phyloP scores from a whole-genome alignment of 1,284 basidiomycete species.

The Leccinum griseonigrum region DNA sequence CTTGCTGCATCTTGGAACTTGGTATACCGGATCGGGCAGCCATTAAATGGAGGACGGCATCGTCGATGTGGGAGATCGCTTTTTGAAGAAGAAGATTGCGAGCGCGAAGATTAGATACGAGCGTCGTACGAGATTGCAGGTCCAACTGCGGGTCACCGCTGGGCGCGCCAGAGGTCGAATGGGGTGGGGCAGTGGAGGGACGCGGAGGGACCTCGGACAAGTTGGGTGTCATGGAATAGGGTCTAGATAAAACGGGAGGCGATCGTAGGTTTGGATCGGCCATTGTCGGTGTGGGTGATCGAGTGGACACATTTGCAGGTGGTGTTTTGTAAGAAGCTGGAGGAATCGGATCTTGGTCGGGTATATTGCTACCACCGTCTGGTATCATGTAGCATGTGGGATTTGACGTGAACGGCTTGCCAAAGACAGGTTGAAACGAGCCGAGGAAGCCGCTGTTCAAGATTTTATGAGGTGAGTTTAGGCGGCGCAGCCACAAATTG shows the following conservation, averaged over 20 bases:
- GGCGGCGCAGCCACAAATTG: slow-evolving; percentile 9
- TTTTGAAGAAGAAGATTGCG: slow-evolving; percentile 34
- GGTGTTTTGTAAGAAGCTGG: slow-evolving; percentile 9
- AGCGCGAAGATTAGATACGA: slow-evolving; percentile 32
- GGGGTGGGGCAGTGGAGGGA: slow-evolving; percentile 32
- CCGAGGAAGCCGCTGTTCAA: not conserved
- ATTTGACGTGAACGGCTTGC: not conserved
- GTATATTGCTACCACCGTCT: slow-evolving; percentile 12
- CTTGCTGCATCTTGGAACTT: slow-evolving; percentile 32
- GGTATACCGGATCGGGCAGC: slow-evolving; percentile 34
- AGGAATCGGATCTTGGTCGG: slow-evolving; percentile 11
- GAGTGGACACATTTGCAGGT: slow-evolving; percentile 22
- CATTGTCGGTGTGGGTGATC: slow-evolving; percentile 14
- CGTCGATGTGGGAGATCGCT: slow-evolving; percentile 33
- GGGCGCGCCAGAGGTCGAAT: slow-evolving; percentile 16
- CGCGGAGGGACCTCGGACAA: slow-evolving; percentile 23
- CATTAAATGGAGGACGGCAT: slow-evolving; percentile 32
- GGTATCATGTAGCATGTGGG: slow-evolving; percentile 35
- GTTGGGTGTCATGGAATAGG: slow-evolving; percentile 9
- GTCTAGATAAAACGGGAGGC: slow-evolving; percentile 3
- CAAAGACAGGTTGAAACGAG: not conserved
- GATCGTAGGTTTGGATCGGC: slow-evolving; percentile 10
- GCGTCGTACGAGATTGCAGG: slow-evolving; percentile 22
- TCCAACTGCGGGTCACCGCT: slow-evolving; percentile 12
- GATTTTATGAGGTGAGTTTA: not conserved